Conservation (phyloP, 345 rosid genomes). For the Brassica nigra region DNA sequence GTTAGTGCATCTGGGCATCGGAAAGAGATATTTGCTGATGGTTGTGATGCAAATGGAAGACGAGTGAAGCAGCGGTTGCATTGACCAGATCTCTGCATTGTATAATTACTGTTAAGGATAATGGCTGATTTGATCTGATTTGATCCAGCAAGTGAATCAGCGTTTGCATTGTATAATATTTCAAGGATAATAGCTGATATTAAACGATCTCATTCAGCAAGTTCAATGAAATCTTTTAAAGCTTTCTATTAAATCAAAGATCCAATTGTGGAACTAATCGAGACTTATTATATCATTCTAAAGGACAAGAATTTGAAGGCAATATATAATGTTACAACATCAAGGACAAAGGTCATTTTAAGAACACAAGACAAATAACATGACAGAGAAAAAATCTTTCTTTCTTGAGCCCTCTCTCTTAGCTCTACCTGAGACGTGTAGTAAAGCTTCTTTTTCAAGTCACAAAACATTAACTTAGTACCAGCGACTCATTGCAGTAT, state of each 20-base stretch:
- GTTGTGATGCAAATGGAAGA: conserved; percentile 58
- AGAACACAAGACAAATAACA: not conserved
- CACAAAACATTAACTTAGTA: not conserved
- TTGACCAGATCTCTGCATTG: not conserved
- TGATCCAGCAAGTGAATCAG: not conserved
- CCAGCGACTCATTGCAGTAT: not conserved
- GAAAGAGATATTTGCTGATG: conserved; percentile 51
- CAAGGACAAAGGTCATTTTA: not conserved
- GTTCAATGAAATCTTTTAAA: not conserved
- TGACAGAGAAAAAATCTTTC: not conserved
- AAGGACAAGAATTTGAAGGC: not conserved
- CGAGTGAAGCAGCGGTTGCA: conserved; percentile 76
- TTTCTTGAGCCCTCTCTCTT: not conserved
- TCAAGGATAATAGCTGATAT: not conserved
- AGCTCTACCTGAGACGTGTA: not conserved
- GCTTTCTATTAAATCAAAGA: not conserved
- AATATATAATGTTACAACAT: not conserved
- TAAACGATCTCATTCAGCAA: not conserved
- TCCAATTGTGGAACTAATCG: not conserved
- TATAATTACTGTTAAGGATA: not conserved
- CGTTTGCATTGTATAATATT: not conserved
- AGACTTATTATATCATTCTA: not conserved
- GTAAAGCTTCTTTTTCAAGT: not conserved
- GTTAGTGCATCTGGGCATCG: conserved; percentile 44
- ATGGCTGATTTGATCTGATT: not conserved